Evolutionary conservation across 768 basidiomycete species (phyloP), one percentile per base, ranked within the genome.

Genomic region (Lactifluus echinatus): DNA sequence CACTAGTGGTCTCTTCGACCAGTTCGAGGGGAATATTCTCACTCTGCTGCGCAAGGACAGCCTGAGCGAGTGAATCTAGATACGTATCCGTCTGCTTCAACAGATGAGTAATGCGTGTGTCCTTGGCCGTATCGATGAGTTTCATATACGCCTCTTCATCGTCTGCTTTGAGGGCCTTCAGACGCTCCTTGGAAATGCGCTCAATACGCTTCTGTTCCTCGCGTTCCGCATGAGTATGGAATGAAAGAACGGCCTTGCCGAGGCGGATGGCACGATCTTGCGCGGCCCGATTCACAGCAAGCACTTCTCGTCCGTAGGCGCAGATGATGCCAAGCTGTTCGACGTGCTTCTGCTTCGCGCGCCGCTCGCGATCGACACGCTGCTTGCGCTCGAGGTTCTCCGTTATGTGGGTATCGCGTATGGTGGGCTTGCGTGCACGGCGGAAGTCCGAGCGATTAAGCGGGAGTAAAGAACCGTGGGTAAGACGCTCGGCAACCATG

Each of bases 71-170:
- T 8, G 90, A 92, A 68, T 98, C 95, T 64, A 99, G 84, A 73
- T 93, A 99, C 0, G 84, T 66, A 66, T 99, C 95, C 8, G 96
- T 99, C 73, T 98, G 95, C 44, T 87, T 79, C 55, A 99, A 76
- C 26, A 98, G 76, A 72, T 98, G 96, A 0, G 94, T 96, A 72
- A 99, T 97, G 72, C 96, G 88, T 10, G 95, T 97, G 66, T 99
- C 96, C 71, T 99, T 99, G 56, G 95, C 95, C 17, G 94, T 96
- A 70, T 98, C 96, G 66, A 99, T 91, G 66, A 99, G 87, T 69
- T 93, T 93, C 82, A 97, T 87, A 72, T 99, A 99, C n/a, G 92
- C 94, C 72, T 97, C 96, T 75, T 99, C 96, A 74, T 99, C 95
- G 68, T 98, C 94, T 28, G 89, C 89, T 73, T 95, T 93, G 64